These are phyloP conservation scores for Stropharia rugosoannulata DNA, from an alignment of 768 basidiomycete species.

Conservation along the genomic window DNA sequence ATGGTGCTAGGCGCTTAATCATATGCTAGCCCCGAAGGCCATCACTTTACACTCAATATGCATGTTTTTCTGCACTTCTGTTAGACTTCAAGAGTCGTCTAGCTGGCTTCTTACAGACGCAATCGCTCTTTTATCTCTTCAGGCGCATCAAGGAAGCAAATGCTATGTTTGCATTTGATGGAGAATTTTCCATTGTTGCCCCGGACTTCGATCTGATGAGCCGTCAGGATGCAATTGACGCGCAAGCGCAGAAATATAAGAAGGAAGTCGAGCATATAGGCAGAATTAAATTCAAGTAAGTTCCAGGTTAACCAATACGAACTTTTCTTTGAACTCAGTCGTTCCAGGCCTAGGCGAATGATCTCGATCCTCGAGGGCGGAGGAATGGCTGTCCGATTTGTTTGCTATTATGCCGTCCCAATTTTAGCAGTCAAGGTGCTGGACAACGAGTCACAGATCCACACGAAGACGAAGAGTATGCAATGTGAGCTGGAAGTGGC, in stretches of 20 bases:
- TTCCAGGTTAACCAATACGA: not conserved
- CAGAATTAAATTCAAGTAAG: conserved; percentile 35
- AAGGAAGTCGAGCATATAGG: conserved; percentile 31
- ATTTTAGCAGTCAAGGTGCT: conserved; percentile 10
- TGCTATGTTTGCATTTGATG: conserved; percentile 44
- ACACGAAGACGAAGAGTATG: conserved; percentile 35
- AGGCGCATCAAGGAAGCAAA: conserved; percentile 16
- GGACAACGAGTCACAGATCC: conserved; percentile 14
- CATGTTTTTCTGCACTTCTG: conserved; percentile 25
- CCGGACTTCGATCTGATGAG: conserved; percentile 35
- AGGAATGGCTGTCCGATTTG: conserved; percentile 37
- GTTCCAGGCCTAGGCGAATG: conserved; percentile 26
- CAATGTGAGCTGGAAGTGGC: conserved; percentile 57
- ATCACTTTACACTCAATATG: conserved; percentile 34
- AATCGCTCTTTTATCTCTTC: conserved; percentile 30
- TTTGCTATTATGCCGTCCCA: conserved; percentile 28
- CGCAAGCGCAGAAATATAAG: conserved; percentile 28
- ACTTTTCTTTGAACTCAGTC: not conserved
- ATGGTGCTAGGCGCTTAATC: not conserved
- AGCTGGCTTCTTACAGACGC: conserved; percentile 33
- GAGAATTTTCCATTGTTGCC: conserved; percentile 49
- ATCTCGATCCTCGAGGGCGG: conserved; percentile 29
- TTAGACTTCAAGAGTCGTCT: conserved; percentile 19
- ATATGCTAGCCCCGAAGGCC: conserved; percentile 18
- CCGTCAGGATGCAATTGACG: conserved; percentile 28